These are phyloP conservation scores for Microbotryum violaceum DNA, from an alignment of 1,284 basidiomycete genomes.

Conservation along the genomic window DNA sequence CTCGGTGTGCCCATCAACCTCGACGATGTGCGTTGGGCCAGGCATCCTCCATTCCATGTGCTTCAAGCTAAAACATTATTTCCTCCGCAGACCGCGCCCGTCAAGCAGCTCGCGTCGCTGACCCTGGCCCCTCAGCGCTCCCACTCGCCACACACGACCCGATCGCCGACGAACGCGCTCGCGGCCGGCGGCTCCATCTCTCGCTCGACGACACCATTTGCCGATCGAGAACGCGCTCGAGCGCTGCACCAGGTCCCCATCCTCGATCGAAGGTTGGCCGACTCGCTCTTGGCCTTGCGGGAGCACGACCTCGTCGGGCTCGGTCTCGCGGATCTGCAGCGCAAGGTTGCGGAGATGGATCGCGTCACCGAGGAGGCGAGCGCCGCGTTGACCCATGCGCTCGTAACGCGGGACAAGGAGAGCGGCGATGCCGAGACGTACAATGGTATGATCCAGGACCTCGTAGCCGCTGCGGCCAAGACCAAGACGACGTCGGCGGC, in stretches of 20 bases:
- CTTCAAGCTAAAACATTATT: background rate
- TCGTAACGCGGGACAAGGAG: conserved; percentile 30
- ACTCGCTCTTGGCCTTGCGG: conserved; percentile 7
- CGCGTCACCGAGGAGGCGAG: conserved; percentile 25
- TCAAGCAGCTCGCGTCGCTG: conserved; percentile 6
- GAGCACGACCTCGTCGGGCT: conserved; percentile 22
- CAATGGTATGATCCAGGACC: conserved; percentile 34
- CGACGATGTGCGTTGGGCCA: conserved; percentile 58
- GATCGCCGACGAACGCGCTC: background rate
- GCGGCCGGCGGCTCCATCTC: background rate
- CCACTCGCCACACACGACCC: background rate
- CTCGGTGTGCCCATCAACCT: conserved; percentile 87
- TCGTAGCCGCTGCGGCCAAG: conserved; percentile 31
- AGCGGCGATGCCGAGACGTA: conserved; percentile 30
- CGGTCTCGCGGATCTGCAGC: conserved; percentile 8
- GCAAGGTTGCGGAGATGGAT: conserved; percentile 16
- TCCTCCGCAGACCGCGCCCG: conserved; percentile 3
- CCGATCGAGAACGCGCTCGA: conserved; percentile 5
- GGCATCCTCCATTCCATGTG: background rate
- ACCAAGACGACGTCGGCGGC: conserved; percentile 18
- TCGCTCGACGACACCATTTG: background rate
- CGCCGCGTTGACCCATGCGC: conserved; percentile 26
- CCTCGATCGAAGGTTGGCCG: conserved; percentile 18
- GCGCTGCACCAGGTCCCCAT: background rate
- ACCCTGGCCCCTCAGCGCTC: background rate